phyloP scores from a whole-genome alignment of 2,329 filamentous ascomycete species.

The Fusarium beomiforme region DNA sequence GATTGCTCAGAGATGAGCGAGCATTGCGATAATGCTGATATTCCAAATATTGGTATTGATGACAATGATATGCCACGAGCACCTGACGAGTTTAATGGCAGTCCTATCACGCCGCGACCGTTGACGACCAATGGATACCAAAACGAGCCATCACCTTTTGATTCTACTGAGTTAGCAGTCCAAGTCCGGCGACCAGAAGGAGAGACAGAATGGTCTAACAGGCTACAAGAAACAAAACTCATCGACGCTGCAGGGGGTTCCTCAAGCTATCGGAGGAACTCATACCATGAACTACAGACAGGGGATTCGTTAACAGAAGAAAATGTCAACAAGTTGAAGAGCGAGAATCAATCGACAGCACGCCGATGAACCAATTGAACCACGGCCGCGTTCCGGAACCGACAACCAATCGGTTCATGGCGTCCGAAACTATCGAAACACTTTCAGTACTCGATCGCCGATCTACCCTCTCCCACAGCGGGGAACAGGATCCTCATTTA shows the following conservation, averaged over 20 bases:
- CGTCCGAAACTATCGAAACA: conserved; percentile 9
- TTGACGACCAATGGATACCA: conserved; percentile 50
- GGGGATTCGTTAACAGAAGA: conserved; percentile 63
- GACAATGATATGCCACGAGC: conserved; percentile 33
- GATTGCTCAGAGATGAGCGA: conserved; percentile 59
- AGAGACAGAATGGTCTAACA: conserved; percentile 55
- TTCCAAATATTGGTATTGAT: conserved; percentile 51
- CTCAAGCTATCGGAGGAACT: conserved; percentile 46
- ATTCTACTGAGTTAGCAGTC: conserved; percentile 49
- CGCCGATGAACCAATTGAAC: conserved; percentile 22
- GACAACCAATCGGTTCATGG: conserved; percentile 1
- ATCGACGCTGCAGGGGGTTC: conserved; percentile 57
- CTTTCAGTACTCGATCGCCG: conserved; percentile 5
- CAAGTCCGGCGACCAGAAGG: conserved; percentile 49
- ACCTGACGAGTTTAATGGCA: conserved; percentile 46
- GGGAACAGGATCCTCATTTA: not conserved
- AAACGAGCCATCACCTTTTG: conserved; percentile 56
- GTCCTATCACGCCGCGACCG: conserved; percentile 54
- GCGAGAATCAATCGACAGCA: conserved; percentile 44
- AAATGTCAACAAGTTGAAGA: conserved; percentile 61
- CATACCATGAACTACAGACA: conserved; percentile 47
- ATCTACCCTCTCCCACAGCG: not conserved
- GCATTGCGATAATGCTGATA: conserved; percentile 55
- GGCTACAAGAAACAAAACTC: conserved; percentile 58
- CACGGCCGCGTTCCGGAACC: not conserved